Conservation (phyloP, 257 asterid genomes). For the Nyctanthes arbortristis region DNA sequence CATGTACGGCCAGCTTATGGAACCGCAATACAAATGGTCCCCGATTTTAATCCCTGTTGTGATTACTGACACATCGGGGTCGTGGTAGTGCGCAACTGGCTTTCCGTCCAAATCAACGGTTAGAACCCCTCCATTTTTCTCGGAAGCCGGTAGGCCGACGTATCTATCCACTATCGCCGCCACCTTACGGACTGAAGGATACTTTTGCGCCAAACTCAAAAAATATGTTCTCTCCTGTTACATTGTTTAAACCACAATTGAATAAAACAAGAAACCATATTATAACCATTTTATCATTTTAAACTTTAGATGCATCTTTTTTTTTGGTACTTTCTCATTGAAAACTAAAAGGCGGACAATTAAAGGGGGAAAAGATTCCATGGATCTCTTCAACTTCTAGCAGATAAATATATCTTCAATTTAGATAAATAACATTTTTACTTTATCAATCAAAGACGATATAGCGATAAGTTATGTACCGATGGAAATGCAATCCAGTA, state of each 20-base stretch:
- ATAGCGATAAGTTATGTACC: conserved; percentile 35
- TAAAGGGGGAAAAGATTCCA: too few relatives aligned
- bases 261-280: background rate
- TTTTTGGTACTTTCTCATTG: too few relatives aligned
- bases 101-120: conserved; percentile 75
- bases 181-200: conserved; percentile 61
- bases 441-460: too few relatives aligned
- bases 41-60: conserved; percentile 60
- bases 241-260: background rate
- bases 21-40: conserved; percentile 59
- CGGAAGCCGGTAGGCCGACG: conserved; percentile 21
- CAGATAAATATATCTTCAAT: too few relatives aligned
- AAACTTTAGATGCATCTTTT: too few relatives aligned
- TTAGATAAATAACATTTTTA: too few relatives aligned
- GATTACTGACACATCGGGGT: conserved; percentile 18
- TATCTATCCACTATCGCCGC: conserved; percentile 46
- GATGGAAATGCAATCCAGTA: conserved; percentile 72
- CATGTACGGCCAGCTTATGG: conserved; percentile 39
- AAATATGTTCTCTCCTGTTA: conserved; percentile 40
- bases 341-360: too few relatives aligned
- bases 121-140: conserved; percentile 60
- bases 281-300: conserved; percentile 73
- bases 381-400: too few relatives aligned
- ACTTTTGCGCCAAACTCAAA: conserved; percentile 33
- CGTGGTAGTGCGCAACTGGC: conserved; percentile 59